Evolutionary conservation across 768 basidiomycete species (phyloP), one percentile per base, ranked within the genome.

Genomic region (Rhodosporidiobolus sp.): DNA sequence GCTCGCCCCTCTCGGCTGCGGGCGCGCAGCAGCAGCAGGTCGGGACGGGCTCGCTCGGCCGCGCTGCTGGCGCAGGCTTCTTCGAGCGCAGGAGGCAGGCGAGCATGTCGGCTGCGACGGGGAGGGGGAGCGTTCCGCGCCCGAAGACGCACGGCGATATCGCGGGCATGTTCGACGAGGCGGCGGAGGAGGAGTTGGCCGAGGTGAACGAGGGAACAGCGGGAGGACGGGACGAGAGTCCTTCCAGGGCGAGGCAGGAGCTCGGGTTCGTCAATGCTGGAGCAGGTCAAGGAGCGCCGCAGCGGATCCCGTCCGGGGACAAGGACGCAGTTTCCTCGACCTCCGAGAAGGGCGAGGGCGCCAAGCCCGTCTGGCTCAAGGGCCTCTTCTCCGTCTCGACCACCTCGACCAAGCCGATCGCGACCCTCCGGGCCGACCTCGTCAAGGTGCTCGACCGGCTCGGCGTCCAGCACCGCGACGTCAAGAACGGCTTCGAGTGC

Each of bases 381-480:
- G 96, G 96, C 11, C 79, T 99, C 60, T 97, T 99, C 83, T 94
- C 92, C 76, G 96, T 99, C 53, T 89, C 92, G 10, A 99, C 96
- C 11, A 99, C 96, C 3, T 90, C 93, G 35, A 93, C 93, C 9
- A 97, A 95, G 79, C 79, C 91, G 11, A 90, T 92, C 9, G 82
- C 86, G 22, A 84, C 86, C 16, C 88, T 98, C 82, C 90, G 92
- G 81, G 82, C 85, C 68, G 95, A 98, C 81, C 89, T 99, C 74
- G 85, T 86, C 60, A 86, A 87, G 20, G 94, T 96, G 3, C 85
- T 98, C 50, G 91, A 94, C 78, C 87, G 94, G 58, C 92, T 98
- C 88, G 93, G 94, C 74, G 90, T 99, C 45, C 92, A 93, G 81
- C 93, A 96, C 80, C 87, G 92, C 52, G 90, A 93, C 80, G 92